Conservation (phyloP, 1,284 basidiomycete genomes). For the Pholiota adiposa region DNA sequence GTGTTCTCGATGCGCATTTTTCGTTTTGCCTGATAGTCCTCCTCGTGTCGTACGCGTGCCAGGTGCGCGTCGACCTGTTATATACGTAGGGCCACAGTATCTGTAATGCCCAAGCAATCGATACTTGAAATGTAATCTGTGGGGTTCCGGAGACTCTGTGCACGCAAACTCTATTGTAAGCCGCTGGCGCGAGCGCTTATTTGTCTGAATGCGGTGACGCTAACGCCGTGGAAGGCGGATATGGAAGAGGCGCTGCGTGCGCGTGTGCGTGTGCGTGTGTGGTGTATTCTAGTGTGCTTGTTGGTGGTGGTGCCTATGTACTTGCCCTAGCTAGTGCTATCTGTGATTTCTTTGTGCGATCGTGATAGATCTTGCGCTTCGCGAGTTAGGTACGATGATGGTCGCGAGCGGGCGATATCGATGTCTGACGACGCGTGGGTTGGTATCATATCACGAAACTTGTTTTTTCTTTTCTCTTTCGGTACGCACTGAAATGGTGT, state of each 20-base stretch:
- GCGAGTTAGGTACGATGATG: background rate
- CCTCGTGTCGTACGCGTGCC: too few species aligned
- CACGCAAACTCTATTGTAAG: background rate
- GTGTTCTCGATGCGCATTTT: too few species aligned
- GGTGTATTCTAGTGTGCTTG: background rate
- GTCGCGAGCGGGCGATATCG: background rate
- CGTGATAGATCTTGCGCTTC: background rate
- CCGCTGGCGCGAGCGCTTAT: background rate
- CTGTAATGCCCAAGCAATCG: too few species aligned
- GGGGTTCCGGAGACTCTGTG: background rate
- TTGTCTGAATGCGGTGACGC: background rate
- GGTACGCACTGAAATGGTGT: too few species aligned
- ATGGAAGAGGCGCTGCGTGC: background rate
- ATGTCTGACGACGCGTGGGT: background rate
- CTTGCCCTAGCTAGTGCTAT: background rate
- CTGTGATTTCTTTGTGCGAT: background rate
- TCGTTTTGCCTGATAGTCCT: too few species aligned
- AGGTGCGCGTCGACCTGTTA: too few species aligned
- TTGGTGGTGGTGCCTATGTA: background rate
- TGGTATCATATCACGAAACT: background rate
- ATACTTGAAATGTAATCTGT: too few species aligned
- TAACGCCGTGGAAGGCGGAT: background rate
- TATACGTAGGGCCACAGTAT: background rate
- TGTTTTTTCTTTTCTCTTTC: too few species aligned
- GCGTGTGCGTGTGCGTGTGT: background rate